Evolutionary conservation across 257 asterid genomes (phyloP).

Genomic region (Henckelia pumila): DNA sequence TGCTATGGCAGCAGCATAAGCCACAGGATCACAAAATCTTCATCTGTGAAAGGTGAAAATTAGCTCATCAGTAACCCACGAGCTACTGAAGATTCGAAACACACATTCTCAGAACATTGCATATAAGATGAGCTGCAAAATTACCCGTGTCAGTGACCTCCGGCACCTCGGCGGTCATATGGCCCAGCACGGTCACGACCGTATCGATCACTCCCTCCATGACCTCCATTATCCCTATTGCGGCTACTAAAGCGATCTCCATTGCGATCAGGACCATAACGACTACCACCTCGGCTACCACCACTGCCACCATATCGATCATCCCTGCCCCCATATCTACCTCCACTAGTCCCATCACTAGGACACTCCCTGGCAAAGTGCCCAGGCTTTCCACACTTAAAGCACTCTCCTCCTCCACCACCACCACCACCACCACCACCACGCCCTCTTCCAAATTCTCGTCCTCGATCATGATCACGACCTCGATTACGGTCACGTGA

Average conservation of each 20-base stretch:
- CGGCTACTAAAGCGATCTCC: slow-evolving; percentile 76
- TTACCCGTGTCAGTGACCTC: slow-evolving; percentile 48
- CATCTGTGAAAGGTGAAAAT: slow-evolving; percentile 37
- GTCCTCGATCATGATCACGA: slow-evolving; percentile 54
- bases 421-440: slow-evolving; percentile 58
- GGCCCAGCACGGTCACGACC: slow-evolving; percentile 92
- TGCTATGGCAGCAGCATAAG: slow-evolving; percentile 29
- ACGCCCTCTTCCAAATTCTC: slow-evolving; percentile 51
- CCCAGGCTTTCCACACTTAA: slow-evolving; percentile 92
- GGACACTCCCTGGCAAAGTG: slow-evolving; percentile 98
- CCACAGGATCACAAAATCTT: slow-evolving; percentile 36
- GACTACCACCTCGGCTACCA: slow-evolving; percentile 47
- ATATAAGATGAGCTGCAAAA: slow-evolving; percentile 7
- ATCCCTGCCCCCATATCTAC: slow-evolving; percentile 31
- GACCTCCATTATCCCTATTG: slow-evolving; percentile 61
- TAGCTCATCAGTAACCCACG: slow-evolving; percentile 18
- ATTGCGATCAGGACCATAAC: slow-evolving; percentile 80
- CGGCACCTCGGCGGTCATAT: slow-evolving; percentile 71
- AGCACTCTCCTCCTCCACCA: slow-evolving; percentile 90
- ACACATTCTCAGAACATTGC: not conserved
- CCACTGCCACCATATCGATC: slow-evolving; percentile 59
- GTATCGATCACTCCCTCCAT: slow-evolving; percentile 62
- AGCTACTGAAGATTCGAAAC: slow-evolving; percentile 6
- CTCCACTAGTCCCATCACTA: slow-evolving; percentile 57
- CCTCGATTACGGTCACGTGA: slow-evolving; percentile 45